Evolutionary conservation across 2,329 filamentous ascomycete species (phyloP).

Genomic region (Aspergillus puulaauensis): DNA sequence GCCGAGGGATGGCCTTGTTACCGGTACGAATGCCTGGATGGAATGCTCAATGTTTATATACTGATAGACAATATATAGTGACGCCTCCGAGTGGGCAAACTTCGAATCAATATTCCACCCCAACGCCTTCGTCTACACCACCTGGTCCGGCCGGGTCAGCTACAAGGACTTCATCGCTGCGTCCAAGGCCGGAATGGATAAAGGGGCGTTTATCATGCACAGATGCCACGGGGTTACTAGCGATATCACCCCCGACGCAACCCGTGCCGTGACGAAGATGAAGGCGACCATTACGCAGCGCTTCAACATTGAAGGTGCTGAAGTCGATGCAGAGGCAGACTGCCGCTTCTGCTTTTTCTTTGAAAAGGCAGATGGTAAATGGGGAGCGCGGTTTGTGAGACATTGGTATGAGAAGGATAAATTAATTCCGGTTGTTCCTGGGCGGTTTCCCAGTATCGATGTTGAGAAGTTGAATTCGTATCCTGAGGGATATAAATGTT

Average conservation of each 20-base stretch:
- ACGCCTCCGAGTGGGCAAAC: conserved; percentile 55
- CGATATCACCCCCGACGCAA: conserved; percentile 42
- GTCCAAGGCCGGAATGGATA: conserved; percentile 52
- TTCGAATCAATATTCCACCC: conserved; percentile 52
- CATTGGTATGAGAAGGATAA: conserved; percentile 58
- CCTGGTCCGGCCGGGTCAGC: conserved; percentile 49
- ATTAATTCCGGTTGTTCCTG: conserved; percentile 46
- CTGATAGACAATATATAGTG: conserved; percentile 11
- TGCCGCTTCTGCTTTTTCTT: conserved; percentile 51
- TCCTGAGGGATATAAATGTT: conserved; percentile 47
- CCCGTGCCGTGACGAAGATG: conserved; percentile 50
- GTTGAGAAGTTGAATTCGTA: conserved; percentile 41
- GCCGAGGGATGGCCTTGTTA: conserved; percentile 54
- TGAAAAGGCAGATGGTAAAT: conserved; percentile 40
- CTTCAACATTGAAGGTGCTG: conserved; percentile 42
- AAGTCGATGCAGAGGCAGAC: conserved; percentile 49
- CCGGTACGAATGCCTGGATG: conserved; percentile 17
- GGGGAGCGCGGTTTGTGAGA: conserved; percentile 47
- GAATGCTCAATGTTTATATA: background rate
- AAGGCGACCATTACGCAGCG: conserved; percentile 54
- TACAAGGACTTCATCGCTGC: conserved; percentile 49
- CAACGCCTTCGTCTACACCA: conserved; percentile 51
- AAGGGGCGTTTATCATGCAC: conserved; percentile 59
- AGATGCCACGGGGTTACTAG: conserved; percentile 47
- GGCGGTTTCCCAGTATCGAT: conserved; percentile 42